Evolutionary conservation across 768 basidiomycete genomes (phyloP), one percentile per base, ranked within the genome.

Genomic region (Mycena sanguinolenta): DNA sequence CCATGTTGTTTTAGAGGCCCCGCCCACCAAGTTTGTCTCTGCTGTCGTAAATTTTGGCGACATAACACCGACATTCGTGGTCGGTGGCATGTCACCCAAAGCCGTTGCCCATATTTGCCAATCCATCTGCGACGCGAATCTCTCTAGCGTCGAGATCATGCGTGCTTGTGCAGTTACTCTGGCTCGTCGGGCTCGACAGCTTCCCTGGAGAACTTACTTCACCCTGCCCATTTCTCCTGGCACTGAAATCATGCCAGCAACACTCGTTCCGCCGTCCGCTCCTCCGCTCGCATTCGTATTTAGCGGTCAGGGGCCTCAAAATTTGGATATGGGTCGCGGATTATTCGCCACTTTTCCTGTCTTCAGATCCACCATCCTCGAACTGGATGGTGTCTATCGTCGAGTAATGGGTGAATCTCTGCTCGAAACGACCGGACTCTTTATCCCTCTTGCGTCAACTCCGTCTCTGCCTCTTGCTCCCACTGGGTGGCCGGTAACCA

Each of bases 161-260:
- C 65, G 57, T 30, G 46, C 21, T 2, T 58, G 63, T 67, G 25
- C 57, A n/a, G 21, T 63, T 65, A 53, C 36, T 4, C 34, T 38
- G 13, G 39, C 58, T 27, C 63, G 74, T 23, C 74, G 77, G 19
- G 66, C 71, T 13, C 38, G 77, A 8, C 73, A 74, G n/a, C 54
- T 75, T 25, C 46, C 71, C 2, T 76, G 73, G 70, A 36, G 76
- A 10, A 63, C 73, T 2, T 67, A 39, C 28, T 67, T 74, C 14
- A 50, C 16, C 42, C 9, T 25, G 3, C 32, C 50, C 0, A 27
- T 30, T 7, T 44, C 2, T 19, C 5, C 30, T 12, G 17, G 3
- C 17, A 34, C 19, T 3, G 23, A 53, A 9, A 52, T 58, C 6
- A 10, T 53, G 2, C 14, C 67, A 1, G 23, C 61, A 2, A 21